Percentiles rank a stretch among this genome's conserved stretches.
phyloP scores from a whole-genome alignment of 768 basidiomycete species.

The Pholiota conissans region DNA sequence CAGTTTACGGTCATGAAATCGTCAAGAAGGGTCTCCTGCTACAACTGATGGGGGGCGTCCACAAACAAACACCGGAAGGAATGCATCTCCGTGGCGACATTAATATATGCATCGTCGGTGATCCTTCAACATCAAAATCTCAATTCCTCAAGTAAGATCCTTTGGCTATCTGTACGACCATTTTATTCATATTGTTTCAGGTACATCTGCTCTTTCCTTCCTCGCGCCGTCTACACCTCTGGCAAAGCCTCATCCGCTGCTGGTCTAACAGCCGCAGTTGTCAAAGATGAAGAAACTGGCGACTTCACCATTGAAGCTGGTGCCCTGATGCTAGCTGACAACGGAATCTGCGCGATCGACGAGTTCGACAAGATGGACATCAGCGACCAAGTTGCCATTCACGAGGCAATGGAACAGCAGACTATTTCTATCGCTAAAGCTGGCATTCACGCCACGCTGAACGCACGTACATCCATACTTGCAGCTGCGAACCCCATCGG shows the following conservation, averaged over 20 bases:
- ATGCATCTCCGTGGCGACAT: conserved; percentile 99
- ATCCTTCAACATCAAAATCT: conserved; percentile 96
- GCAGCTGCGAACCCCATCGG: conserved; percentile 98
- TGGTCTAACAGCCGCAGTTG: conserved; percentile 97
- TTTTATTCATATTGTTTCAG: conserved; percentile 37
- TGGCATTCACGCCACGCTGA: conserved; percentile 97
- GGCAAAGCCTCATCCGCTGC: conserved; percentile 99
- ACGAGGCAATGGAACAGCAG: conserved; percentile 99
- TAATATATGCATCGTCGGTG: conserved; percentile 97
- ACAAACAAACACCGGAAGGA: conserved; percentile 94
- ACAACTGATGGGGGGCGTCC: conserved; percentile 98
- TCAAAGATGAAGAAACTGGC: conserved; percentile 97
- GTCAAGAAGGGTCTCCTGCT: conserved; percentile 97
- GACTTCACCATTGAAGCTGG: conserved; percentile 99
- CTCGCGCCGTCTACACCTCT: conserved; percentile 96
- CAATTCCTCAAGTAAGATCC: conserved; percentile 91
- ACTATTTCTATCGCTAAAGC: conserved; percentile 99
- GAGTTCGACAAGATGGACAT: conserved; percentile 99
- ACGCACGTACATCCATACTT: conserved; percentile 95
- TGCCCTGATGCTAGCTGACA: conserved; percentile 98
- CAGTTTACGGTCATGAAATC: conserved; percentile 98
- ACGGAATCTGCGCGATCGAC: conserved; percentile 99
- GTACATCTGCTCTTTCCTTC: conserved; percentile 97
- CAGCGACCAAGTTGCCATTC: conserved; percentile 97
- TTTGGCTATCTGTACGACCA: background rate